Base-by-base conservation (phyloP, 495 filamentous ascomycete species). In the Daldinia vernicosa region DNA sequence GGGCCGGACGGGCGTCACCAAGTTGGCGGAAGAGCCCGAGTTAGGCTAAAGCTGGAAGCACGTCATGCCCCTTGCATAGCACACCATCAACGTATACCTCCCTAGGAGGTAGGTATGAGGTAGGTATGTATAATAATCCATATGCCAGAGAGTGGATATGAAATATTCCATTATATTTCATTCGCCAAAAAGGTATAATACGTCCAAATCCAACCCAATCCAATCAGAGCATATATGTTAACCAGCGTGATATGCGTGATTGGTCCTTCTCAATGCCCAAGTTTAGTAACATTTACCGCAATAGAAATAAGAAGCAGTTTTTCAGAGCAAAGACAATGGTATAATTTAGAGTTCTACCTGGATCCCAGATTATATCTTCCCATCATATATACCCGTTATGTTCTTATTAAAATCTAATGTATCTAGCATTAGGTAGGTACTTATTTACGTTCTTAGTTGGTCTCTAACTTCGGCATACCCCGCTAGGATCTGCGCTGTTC, bases 381-480 rank as follows among this genome's bases (percentile, higher is more conserved):
- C 19, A 22, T 4, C 9, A 22, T 24, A 4, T 24, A 47, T 22
- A 53, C 1, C 50, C 50, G 4, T 30, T 28, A 53, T 53, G 14
- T 53, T n/a, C 50, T 53, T 53, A 12, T 14, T 17, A 56, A 32
- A 6, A 11, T 53, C 26, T n/a, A 30, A 22, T 17, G 9, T n/a
- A 28, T 11, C 26, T 11, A 17, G 0, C 8, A 30, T 15, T n/a
- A n/a, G n/a, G n/a, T n/a, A n/a, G n/a, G n/a, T n/a, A 27, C 4
- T 35, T 56, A 56, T 14, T 63, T 47, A 80, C 0, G 78, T 63
- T 50, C 58, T 74, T 35, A 83, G 47, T 54, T 78, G 62, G 12
- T 66, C 75, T 33, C 77, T 74, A 0, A 79, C 76, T 7, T 70
- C 64, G 3, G 75, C 71, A 50, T 82, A 83, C 15, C 71, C 72